Evolutionary conservation across 306 rosid genomes (phyloP), one percentile per base, ranked within the genome.

Genomic region (Pyrus communis): DNA sequence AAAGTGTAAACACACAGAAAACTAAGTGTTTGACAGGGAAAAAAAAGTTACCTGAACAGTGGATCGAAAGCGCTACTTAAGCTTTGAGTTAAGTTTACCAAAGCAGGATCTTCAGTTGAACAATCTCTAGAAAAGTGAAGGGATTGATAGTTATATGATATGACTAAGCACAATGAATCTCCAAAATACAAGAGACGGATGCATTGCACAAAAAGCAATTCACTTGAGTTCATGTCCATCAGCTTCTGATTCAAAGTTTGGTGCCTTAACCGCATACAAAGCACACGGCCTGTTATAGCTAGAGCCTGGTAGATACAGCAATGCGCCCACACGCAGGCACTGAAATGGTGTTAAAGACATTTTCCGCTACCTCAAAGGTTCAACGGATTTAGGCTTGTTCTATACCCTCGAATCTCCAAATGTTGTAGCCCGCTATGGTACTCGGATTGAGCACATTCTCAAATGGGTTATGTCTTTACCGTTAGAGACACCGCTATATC

Each of bases 21-120:
- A 45, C 28, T 42, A 7, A 42, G 64, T 31, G 60, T 35, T 17
- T 55, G 45, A 57, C 43, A 55, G 75, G 73, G 73, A 69, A 57
- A 51, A 25, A 57, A 38, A 46, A 63, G 23, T n/a, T 84, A 93
- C 98, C 98, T 91, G 91, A 93, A 91, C 57, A 86, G 86, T 15
- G 97, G 98, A 84, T 83, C 88, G 86, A 80, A 79, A 45, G 96
- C 93, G 79, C 97, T 89, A 63, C 83, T 89, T 77, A 89, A 83
- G 79, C 84, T 82, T 80, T 82, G 89, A 65, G 96, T 91, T 27
- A 93, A 82, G 69, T 87, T 89, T 79, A 83, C 63, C 40, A 76
- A 57, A 42, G 84, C 72, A 6, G 49, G 51, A 35, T 80, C 88
- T 73, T 85, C 86, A 71, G 69, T 70, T 77, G 86, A 78, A 74